Evolutionary conservation across 495 filamentous ascomycete species (phyloP), one percentile per base, ranked within the genome.

Genomic region (Neurospora sublineolata): DNA sequence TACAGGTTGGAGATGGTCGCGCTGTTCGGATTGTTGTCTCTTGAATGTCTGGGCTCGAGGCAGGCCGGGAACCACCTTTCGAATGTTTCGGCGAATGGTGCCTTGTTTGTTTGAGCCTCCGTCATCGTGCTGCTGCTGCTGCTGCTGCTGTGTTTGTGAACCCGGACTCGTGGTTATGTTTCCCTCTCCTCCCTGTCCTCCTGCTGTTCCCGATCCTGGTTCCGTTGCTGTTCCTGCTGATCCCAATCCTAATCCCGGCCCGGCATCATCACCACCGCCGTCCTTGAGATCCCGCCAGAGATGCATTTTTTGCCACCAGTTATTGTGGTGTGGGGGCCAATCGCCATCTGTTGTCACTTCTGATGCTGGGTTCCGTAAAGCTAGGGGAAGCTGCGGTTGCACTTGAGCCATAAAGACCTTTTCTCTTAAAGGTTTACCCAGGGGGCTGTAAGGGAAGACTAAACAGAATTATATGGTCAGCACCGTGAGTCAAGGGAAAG

Each of bases 11-110:
- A 96, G 84, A 72, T 86, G 89, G 74, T 94, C 89, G 73, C 92
- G 85, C 72, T 84, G 85, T 79, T 97, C 94, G 33, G 92, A 93
- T 76, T 90, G 87, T 76, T 94, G 93, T 75, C 93, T 86, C 79
- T 89, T 91, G 80, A 94, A 93, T 4, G 92, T 94, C 69, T 88
- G 85, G 12, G 89, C 82, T 70, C 92, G 86, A 40, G 94, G 92
- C 44, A 96, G 82, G 18, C 90, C 90, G 11, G 93, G 91, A n/a
- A 94, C 88, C 1, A 93, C 93, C 73, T 86, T 90, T 73, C 90
- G 82, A 18, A 91, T 90, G 41, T 89, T 77, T 72, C 88, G 86
- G 69, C 89, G 77, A 30, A 76, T 75, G 69, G 75, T 58, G 67
- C 76, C 77, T 37, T 70, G 41, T 37, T 72, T 73, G 44, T 37